A percentile compares a stretch with the other conserved stretches of the same genome.
These are phyloP conservation scores for Cnidoscolus chayamansa DNA, from an alignment of 441 rosid genomes.

Conservation along the genomic window DNA sequence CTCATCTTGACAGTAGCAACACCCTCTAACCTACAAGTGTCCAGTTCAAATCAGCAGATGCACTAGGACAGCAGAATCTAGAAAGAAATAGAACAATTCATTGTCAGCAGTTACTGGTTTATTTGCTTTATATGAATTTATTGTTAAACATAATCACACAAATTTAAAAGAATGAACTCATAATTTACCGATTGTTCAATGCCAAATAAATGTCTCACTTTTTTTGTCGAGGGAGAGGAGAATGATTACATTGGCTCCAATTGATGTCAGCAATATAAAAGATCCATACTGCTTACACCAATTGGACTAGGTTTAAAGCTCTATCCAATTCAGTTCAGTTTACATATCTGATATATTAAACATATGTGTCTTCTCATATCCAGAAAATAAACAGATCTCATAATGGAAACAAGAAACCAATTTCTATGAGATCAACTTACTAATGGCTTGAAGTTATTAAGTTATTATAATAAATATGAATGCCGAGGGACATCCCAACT, in stretches of 20 bases:
- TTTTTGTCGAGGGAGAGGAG: too few relatives aligned
- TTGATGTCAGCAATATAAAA: not conserved
- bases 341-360: not conserved
- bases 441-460: too few relatives aligned
- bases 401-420: not conserved
- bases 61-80: not conserved
- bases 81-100: not conserved
- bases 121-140: not conserved
- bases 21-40: constrained; percentile 25
- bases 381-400: not conserved
- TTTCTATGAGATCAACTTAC: not conserved
- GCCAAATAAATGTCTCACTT: not conserved
- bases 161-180: not conserved
- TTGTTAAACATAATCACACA: not conserved
- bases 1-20: constrained; percentile 46
- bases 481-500: not conserved
- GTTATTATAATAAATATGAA: not conserved
- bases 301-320: not conserved
- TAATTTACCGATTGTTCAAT: not conserved
- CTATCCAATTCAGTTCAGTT: not conserved
- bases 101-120: not conserved
- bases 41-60: not conserved
- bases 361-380: not conserved
- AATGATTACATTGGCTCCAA: too few relatives aligned
- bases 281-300: not conserved